Evolutionary conservation across 768 basidiomycete genomes (phyloP), one percentile per base, ranked within the genome.

Genomic region (Pulveroboletus sp.): DNA sequence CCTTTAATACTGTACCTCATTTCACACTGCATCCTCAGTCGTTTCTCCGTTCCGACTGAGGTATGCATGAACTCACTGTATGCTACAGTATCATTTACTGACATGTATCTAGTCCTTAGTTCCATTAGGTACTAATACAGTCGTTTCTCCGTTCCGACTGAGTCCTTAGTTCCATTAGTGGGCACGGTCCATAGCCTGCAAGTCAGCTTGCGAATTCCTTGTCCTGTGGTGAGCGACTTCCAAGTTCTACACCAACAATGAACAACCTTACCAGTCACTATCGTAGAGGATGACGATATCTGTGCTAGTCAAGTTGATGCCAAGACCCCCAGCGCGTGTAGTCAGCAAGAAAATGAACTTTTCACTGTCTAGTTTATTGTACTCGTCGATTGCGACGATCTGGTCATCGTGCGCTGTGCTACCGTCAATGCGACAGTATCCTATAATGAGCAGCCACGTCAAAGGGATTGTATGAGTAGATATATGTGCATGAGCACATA

Each of bases 181-280:
- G 0, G 93, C 93, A 50, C 93, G 89, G 64, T 98, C 93, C 95
- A 96, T 96, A 6, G 96, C 96, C 66, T 99, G 96, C 39, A 99
- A 70, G 73, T 98, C 96, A 2, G 95, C 96, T 71, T 99, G 96
- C 2, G 96, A 94, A 68, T 98, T 99, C 93, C 88, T 92, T 36
- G 57, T 15, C 38, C 8, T 40, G 24, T 21, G 40, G 43, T 60
- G n/a, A 55, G 49, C 13, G 28, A 6, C 5, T n/a, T 11, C 46
- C n/a, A 24, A 26, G 28, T 11, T 27, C 6, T 26, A 11, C 10
- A 48, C 28, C 24, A 24, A 7, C 8, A 9, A 18, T 30, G 18
- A 54, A 17, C 36, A 15, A 37, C 64, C 76, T 24, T 51, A 87
- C 94, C 95, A 98, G 67, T 99, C 96, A 55, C 87, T 91, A 60